Evolutionary conservation across 2,329 filamentous ascomycete genomes (phyloP), one percentile per base, ranked within the genome.

Genomic region (Cytospora schulzeri): DNA sequence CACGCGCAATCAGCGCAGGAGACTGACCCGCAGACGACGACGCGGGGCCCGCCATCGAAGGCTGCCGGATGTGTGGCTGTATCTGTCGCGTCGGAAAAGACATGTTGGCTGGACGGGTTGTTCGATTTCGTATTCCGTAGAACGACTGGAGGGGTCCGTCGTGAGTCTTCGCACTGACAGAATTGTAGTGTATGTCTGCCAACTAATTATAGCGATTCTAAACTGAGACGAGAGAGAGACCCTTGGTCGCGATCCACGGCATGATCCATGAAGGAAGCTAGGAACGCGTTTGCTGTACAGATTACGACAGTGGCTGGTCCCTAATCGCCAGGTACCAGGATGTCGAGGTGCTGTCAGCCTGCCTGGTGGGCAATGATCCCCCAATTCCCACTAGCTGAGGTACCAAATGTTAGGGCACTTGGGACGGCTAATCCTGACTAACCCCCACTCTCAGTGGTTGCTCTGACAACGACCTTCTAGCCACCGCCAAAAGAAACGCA

Each of bases 1-100:
- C 92, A 68, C 91, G 89, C 53, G 90, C 86, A 60, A 91, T 79
- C 19, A 95, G 81, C 29, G 87, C 85, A 1, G 90, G 86, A 1
- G 91, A 91, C 75, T 91, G 89, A 56, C 86, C 84, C 5, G 76
- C 74, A 59, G 81, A 79, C 31, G 78, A 76, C 5, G 80, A 76
- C 64, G 71, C 73, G 12, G 73, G 66, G 28, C 79, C 76, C 2
- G 81, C 78, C 54, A 78, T 76, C 70, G 86, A 87, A 41, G 85
- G 80, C 70, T 88, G 85, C 64, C 90, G 89, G 71, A 91, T 78
- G 72, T 93, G 89, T 3, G 88, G 84, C 22, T 91, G 76, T 2
- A 83, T 54, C 1, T 64, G 80, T 68, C 84, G 79, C 62, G 82
- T 83, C 58, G 82, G 81, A 70, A 83, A 85, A 24, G 84, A 85